phyloP scores from a whole-genome alignment of 1,139 yeast species.

The Keqinozyma sinolaborantium region DNA sequence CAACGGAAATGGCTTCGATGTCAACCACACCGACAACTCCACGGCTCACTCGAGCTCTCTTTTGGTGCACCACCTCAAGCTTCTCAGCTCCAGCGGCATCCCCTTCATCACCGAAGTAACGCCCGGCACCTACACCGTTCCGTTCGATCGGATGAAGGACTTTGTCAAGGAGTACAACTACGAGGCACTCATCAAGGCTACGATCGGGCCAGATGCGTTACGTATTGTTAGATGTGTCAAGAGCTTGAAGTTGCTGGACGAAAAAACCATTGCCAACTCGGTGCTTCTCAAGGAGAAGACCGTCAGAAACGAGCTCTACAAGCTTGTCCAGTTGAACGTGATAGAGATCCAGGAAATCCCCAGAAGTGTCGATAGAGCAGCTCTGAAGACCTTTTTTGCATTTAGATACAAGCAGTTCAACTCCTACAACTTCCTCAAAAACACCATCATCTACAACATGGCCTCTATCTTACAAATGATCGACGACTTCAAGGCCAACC shows the following conservation, averaged over 20 bases:
- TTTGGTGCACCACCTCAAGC: constrained; percentile 48
- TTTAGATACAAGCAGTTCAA: constrained; percentile 70
- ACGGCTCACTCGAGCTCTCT: constrained; percentile 19
- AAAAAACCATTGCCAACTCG: constrained; percentile 71
- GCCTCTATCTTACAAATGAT: constrained; percentile 59
- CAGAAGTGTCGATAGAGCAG: constrained; percentile 86
- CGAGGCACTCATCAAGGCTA: constrained; percentile 57
- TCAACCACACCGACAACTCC: constrained; percentile 14
- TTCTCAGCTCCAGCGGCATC: constrained; percentile 42
- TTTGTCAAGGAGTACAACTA: constrained; percentile 52
- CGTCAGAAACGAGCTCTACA: constrained; percentile 62
- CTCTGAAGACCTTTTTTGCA: constrained; percentile 79
- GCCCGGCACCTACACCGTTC: constrained; percentile 41
- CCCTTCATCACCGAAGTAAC: constrained; percentile 45
- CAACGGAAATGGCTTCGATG: neutral
- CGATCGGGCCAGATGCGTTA: constrained; percentile 54
- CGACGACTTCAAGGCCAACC: constrained; percentile 54
- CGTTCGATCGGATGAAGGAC: constrained; percentile 39
- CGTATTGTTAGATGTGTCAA: constrained; percentile 69
- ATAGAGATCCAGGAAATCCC: constrained; percentile 90
- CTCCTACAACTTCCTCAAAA: constrained; percentile 47
- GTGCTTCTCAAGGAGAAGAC: constrained; percentile 76
- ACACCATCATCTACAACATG: constrained; percentile 42
- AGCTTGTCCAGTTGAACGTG: constrained; percentile 53
- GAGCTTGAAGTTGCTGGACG: constrained; percentile 71